These are phyloP conservation scores for Backusella macrospora DNA, from an alignment of 192 early-diverging fungal species.

Conservation along the genomic window DNA sequence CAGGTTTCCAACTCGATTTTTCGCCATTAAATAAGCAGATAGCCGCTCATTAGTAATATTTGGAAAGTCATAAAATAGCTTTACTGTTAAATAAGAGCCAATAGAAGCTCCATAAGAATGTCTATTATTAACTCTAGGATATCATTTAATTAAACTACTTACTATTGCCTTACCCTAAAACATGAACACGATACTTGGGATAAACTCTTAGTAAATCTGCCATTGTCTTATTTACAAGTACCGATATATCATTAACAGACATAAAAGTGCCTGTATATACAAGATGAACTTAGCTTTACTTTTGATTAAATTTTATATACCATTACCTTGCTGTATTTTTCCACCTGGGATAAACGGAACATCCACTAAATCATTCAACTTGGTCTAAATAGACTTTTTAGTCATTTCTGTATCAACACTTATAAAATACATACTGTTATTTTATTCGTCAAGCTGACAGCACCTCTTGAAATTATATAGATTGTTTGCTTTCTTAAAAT, in stretches of 20 bases:
- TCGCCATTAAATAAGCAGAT: background rate
- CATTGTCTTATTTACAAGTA: background rate
- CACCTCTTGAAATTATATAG: background rate
- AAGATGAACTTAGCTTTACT: background rate
- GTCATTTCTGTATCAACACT: background rate
- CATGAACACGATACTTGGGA: background rate
- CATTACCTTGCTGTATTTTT: background rate
- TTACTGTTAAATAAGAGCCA: background rate
- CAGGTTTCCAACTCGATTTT: background rate
- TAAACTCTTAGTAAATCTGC: background rate
- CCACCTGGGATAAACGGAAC: background rate
- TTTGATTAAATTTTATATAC: background rate
- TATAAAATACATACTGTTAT: background rate
- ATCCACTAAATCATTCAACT: constrained; percentile 4
- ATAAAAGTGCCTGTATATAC: background rate
- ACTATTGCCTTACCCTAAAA: background rate
- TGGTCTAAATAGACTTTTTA: background rate
- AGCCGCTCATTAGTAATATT: background rate
- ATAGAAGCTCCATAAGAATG: background rate
- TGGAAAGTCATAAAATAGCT: background rate
- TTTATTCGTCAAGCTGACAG: background rate
- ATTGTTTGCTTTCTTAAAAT: background rate
- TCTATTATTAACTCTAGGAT: background rate
- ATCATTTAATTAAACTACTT: background rate
- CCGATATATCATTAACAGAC: background rate